A percentile compares a stretch with the other conserved stretches of the same genome.
Evolutionary conservation across 345 rosid species (phyloP).

Genomic region (Salix caprea): DNA sequence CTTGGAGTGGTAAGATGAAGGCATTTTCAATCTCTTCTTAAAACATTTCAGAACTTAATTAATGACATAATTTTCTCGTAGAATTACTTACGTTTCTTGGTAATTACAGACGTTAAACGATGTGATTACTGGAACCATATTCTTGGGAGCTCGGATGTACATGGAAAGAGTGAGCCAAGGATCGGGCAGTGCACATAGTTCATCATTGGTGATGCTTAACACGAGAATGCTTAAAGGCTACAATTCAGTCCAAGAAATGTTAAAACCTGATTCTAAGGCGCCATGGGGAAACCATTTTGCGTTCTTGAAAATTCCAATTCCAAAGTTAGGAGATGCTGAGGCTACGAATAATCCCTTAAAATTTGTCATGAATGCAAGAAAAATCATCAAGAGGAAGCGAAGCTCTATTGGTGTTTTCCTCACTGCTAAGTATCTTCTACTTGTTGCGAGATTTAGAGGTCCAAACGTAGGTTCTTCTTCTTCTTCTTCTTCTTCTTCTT

Average conservation of each 20-base stretch:
- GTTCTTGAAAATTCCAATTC: slow-evolving; percentile 28
- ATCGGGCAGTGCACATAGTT: slow-evolving; percentile 14
- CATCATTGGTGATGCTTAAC: slow-evolving; percentile 46
- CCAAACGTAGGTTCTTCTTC: slow-evolving; percentile 28
- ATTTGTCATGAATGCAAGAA: slow-evolving; percentile 28
- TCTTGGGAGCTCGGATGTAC: slow-evolving; percentile 44
- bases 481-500: too few relatives aligned
- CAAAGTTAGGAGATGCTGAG: slow-evolving; percentile 7
- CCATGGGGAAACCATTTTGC: slow-evolving; percentile 49
- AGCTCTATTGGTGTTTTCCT: slow-evolving; percentile 24
- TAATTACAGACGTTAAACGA: slow-evolving; percentile 47
- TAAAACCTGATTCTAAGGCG: slow-evolving; percentile 24
- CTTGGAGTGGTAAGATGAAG: slow-evolving; percentile 29
- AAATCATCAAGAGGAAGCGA: slow-evolving; percentile 27
- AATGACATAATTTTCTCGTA: too few relatives aligned
- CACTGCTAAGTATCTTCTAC: slow-evolving; percentile 24
- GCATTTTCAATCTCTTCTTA: neutral
- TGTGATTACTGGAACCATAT: slow-evolving; percentile 40
- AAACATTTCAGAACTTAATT: too few relatives aligned
- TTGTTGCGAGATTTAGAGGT: slow-evolving; percentile 23
- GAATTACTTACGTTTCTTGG: neutral
- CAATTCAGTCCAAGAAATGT: slow-evolving; percentile 45
- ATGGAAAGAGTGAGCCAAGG: slow-evolving; percentile 28
- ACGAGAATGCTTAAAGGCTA: slow-evolving; percentile 39
- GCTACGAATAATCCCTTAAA: slow-evolving; percentile 26